Evolutionary conservation across 805 yeast species (phyloP).

Genomic region (Wickerhamiella hasegawae): DNA sequence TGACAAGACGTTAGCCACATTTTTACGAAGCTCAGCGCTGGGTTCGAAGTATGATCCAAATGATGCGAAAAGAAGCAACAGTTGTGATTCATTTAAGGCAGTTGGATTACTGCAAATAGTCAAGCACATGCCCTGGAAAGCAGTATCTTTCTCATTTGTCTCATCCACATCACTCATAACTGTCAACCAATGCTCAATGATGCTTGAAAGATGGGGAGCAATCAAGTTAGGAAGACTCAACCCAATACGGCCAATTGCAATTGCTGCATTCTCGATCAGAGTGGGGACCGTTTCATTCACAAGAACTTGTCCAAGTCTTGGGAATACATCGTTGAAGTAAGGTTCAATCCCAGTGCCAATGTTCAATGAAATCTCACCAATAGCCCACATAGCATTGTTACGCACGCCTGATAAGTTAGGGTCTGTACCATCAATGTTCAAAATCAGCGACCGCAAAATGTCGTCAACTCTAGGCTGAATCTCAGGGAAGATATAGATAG

Average conservation of each 20-base stretch:
- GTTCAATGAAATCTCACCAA: conserved; percentile 71
- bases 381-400: conserved; percentile 86
- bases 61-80: conserved; percentile 11
- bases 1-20: conserved; percentile 14
- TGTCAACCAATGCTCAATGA: conserved; percentile 54
- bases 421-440: conserved; percentile 46
- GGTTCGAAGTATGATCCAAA: conserved; percentile 20
- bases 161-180: conserved; percentile 53
- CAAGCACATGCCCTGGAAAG: conserved; percentile 70
- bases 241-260: conserved; percentile 79
- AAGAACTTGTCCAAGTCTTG: conserved; percentile 43
- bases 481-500: conserved; percentile 38
- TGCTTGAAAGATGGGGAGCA: conserved; percentile 40
- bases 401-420: conserved; percentile 38
- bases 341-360: conserved; percentile 28
- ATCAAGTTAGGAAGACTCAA: conserved; percentile 40
- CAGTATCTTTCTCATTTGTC: conserved; percentile 76
- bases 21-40: conserved; percentile 15
- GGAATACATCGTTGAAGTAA: conserved; percentile 37
- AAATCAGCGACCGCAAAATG: conserved; percentile 31
- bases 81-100: conserved; percentile 32
- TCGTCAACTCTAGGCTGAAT: conserved; percentile 19
- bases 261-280: conserved; percentile 74
- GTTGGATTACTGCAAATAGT: conserved; percentile 51
- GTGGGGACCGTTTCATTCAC: conserved; percentile 33